Conservation (phyloP, 169 alveolate species). For the Plasmodium gallinaceum region DNA sequence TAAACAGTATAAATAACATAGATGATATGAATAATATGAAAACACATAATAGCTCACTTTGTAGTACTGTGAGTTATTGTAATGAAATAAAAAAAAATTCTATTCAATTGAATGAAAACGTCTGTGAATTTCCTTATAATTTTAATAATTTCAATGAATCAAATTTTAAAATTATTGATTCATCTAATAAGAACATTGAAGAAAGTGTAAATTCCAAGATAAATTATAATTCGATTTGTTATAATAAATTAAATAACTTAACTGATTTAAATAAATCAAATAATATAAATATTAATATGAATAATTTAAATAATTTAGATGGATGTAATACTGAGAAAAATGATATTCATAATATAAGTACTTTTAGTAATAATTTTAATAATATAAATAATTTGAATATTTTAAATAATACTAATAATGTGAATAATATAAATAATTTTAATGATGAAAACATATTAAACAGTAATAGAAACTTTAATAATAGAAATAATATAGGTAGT, state of each 20-base stretch:
- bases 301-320: neutral
- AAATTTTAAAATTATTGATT: slow-evolving; percentile 12
- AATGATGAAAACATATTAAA: neutral
- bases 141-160: slow-evolving; percentile 27
- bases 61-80: neutral
- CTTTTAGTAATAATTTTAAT: neutral
- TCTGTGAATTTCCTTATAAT: neutral
- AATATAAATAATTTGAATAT: neutral
- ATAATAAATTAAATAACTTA: neutral
- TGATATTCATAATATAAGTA: neutral
- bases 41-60: neutral
- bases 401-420: neutral
- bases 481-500: neutral
- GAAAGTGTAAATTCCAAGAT: neutral
- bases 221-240: neutral
- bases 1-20: neutral
- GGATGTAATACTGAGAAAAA: neutral
- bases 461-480: neutral
- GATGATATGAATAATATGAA: neutral
- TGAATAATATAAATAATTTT: slow-evolving; percentile 20
- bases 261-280: slow-evolving; percentile 19
- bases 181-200: slow-evolving; percentile 3
- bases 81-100: neutral
- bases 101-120: slow-evolving; percentile 1
- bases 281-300: slow-evolving; percentile 12